These are phyloP conservation scores for Pythium phragmiticola DNA, from an alignment of 352 stramenopile genomes.

Conservation along the genomic window DNA sequence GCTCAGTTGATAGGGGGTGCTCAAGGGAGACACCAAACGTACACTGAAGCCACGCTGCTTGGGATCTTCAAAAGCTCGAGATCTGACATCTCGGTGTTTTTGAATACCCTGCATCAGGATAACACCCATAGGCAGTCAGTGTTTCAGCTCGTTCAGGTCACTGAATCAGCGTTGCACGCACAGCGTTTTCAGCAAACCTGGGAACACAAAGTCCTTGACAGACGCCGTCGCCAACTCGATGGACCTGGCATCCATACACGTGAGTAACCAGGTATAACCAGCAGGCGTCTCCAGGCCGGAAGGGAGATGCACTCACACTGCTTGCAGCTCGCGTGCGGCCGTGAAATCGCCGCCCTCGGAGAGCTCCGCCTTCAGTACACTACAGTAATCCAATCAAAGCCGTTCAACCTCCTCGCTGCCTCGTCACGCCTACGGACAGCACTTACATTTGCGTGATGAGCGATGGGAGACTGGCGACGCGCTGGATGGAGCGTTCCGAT, in stretches of 20 bases:
- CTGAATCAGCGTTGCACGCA: background rate
- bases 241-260: background rate
- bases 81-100: background rate
- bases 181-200: background rate
- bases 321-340: too few species aligned
- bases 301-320: too few species aligned
- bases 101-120: background rate
- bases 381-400: too few species aligned
- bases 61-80: background rate
- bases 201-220: background rate
- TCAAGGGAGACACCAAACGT: background rate
- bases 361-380: too few species aligned
- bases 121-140: background rate
- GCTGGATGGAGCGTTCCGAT: background rate
- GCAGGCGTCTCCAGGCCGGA: too few species aligned
- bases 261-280: too few species aligned
- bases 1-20: too few species aligned
- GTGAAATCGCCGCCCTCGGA: too few species aligned
- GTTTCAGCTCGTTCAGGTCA: background rate
- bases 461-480: background rate
- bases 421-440: too few species aligned
- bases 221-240: background rate
- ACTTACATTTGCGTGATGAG: background rate
- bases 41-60: background rate
- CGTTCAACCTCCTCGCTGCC: too few species aligned